phyloP scores from a whole-genome alignment of 257 asterid genomes.

The Solanum clarkiae region DNA sequence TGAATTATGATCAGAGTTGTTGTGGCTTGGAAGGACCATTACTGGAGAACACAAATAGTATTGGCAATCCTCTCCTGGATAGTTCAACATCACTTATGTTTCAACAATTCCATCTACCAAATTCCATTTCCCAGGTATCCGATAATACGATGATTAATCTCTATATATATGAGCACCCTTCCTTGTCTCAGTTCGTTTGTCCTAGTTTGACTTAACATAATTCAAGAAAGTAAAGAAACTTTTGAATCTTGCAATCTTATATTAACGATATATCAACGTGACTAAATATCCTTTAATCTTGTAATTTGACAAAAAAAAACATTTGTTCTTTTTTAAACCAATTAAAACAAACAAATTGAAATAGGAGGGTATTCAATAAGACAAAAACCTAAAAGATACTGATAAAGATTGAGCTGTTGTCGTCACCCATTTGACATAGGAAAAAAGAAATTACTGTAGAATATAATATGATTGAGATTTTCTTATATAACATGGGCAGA shows the following conservation, averaged over 20 bases:
- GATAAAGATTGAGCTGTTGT: neutral
- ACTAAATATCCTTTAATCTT: too few species aligned
- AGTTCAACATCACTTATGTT: slow-evolving; percentile 25
- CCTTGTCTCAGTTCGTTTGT: too few species aligned
- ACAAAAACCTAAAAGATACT: neutral
- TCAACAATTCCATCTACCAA: slow-evolving; percentile 23
- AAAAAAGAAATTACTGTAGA: neutral
- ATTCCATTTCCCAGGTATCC: neutral
- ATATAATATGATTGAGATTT: neutral
- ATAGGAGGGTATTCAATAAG: neutral
- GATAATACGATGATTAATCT: neutral
- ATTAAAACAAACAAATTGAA: too few species aligned
- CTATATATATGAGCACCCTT: too few species aligned
- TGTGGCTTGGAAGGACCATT: slow-evolving; percentile 28
- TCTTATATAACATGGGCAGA: neutral
- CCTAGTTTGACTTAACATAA: too few species aligned
- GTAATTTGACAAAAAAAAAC: too few species aligned
- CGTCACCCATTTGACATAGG: neutral
- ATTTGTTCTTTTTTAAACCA: too few species aligned
- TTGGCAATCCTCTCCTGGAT: slow-evolving; percentile 19
- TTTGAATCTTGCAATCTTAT: too few species aligned
- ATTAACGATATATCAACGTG: too few species aligned
- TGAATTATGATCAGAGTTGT: slow-evolving; percentile 22
- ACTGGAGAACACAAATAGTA: neutral
- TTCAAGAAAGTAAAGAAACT: too few species aligned